Base-by-base conservation (phyloP, 805 yeast species). In the Wickerhamomyces ciferrii region DNA sequence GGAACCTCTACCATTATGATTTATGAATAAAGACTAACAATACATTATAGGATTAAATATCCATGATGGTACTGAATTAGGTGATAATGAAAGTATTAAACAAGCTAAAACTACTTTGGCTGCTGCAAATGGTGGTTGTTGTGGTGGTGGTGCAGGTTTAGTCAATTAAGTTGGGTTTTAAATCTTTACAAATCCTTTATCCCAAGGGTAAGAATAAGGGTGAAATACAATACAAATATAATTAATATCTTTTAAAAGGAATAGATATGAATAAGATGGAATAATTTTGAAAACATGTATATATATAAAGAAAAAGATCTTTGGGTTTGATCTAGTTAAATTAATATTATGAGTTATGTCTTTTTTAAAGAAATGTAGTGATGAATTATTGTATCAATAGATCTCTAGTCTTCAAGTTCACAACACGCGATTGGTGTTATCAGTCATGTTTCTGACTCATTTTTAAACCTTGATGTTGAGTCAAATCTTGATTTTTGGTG, bases 81-180 rank as follows among this genome's bases (percentile, higher is more conserved):
- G 97, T 18, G 96, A 90, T 60, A 92, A 92, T 62, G 96, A 90
- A 32, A 74, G 81, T 41, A 75, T 87, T 54, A 86, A 84, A 62
- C 76, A 69, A 51, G 67, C 72, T 39, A 72, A 70, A 48, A 61
- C 60, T 48, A 66, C 69, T 8, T 62, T 78, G 62, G 74, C 76
- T 20, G 68, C 76, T 23, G 69, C 72, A 56, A 75, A 79, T 23
- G 79, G 77, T 38, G 81, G 83, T 47, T 80, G 86, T 57, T 76
- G 81, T 49, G 78, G 79, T 43, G 80, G 80, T 40, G 73, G 76
- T 45, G 47, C 55, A 27, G 58, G 47, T 17, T 53, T 53, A 31
- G 50, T 46, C 15, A 32, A 50, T 20, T 48, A 25, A 13, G 19
- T 9, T 4, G 32, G 13, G 10, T 11, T 15, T n/a, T 31, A 8